phyloP scores from a whole-genome alignment of 2,329 filamentous ascomycete genomes.

The Thelonectria rubi region DNA sequence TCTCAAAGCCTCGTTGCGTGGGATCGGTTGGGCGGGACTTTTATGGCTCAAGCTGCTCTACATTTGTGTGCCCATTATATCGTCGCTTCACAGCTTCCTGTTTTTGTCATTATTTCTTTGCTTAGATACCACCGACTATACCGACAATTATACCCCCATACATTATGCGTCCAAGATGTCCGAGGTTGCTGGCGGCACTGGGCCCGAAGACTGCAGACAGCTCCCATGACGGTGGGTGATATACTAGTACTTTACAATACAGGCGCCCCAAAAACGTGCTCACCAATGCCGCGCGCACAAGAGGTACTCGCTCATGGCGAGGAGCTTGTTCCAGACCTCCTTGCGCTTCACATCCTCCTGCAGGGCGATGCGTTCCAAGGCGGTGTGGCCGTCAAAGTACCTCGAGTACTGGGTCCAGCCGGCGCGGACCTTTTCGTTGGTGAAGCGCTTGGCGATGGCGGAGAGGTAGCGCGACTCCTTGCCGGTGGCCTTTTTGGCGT shows the following conservation, averaged over 20 bases:
- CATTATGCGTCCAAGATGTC: neutral
- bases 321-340: slow-evolving; percentile 74
- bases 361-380: slow-evolving; percentile 87
- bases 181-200: neutral
- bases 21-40: slow-evolving; percentile 26
- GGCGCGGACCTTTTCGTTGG: slow-evolving; percentile 66
- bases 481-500: slow-evolving; percentile 80
- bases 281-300: slow-evolving; percentile 77
- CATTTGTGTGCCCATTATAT: slow-evolving; percentile 36
- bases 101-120: slow-evolving; percentile 39
- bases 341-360: slow-evolving; percentile 88
- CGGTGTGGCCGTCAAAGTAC: slow-evolving; percentile 87
- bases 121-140: slow-evolving; percentile 42
- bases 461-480: slow-evolving; percentile 77
- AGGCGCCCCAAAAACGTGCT: neutral
- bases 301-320: slow-evolving; percentile 73
- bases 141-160: neutral
- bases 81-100: slow-evolving; percentile 34
- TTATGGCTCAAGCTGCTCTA: slow-evolving; percentile 24
- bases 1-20: slow-evolving; percentile 18
- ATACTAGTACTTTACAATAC: neutral
- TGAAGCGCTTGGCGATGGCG: slow-evolving; percentile 65
- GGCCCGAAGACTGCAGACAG: neutral
- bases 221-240: slow-evolving; percentile 2
- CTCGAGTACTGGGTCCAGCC: slow-evolving; percentile 79